Evolutionary conservation across 257 asterid genomes (phyloP), one percentile per base, ranked within the genome.

Genomic region (Fraxinus americana): DNA sequence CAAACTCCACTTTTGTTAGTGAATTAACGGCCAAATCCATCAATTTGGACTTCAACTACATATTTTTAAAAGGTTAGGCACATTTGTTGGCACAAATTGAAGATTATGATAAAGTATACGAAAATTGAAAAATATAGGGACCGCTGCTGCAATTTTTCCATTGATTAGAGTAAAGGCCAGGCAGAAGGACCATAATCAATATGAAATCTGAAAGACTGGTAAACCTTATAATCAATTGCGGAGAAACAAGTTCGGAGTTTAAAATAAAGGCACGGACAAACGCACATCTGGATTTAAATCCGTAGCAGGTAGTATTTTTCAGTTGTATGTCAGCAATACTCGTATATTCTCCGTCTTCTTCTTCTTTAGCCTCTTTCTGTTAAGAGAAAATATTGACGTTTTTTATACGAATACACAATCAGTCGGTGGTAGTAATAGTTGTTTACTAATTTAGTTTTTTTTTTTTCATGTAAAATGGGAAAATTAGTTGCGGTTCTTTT

Each of bases 401-500:
- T 74, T 75, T 71, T 25, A 29, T 5, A 41, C 75, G n/a, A 45
- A 32, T 39, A 12, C 32, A 34, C 54, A n/a, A 3, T 73, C 34
- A 35, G 50, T 76, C 12, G 73, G 57, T n/a, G 12, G 32, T 2
- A 59, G 17, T 32, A 13, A 71, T 39, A 63, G 76, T 75, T 80
- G 75, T 30, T 50, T 34, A 52, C 50, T 74, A 61, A 66, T 25
- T 57, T 5, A 27, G n/a, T n/a, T n/a, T 66, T 79, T 36, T 7
- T 2, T 25, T 61, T 61, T 61, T 23, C 7, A 7, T 63, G 74
- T 23, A 78, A 84, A 41, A 81, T 74, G 90, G 76, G 84, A 45
- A 84, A 77, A 63, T 59, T 78, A 21, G 73, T 71, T 80, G 79
- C 50, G 25, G 85, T 84, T 79, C 11, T 80, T 82, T 76, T 82